Percentiles rank a stretch among this genome's conserved stretches.
These are phyloP conservation scores for Xylaria sp. DNA, from an alignment of 2,329 filamentous ascomycete genomes.

Conservation along the genomic window DNA sequence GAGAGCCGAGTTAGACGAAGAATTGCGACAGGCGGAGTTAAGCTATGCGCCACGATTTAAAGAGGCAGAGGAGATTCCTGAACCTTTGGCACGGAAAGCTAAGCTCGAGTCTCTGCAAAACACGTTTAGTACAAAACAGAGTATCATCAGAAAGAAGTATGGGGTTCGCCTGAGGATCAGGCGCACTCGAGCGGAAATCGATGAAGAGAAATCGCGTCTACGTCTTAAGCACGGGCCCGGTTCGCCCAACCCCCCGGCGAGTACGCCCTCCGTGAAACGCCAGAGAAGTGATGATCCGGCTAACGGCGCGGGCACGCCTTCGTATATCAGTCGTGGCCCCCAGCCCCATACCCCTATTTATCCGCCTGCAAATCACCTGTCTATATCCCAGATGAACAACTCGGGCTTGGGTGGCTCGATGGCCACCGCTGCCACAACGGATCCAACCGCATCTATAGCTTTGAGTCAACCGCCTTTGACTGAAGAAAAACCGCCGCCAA, in stretches of 20 bases:
- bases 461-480: conserved; percentile 4
- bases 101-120: conserved; percentile 59
- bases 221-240: conserved; percentile 47
- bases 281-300: conserved; percentile 41
- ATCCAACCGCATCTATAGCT: conserved; percentile 28
- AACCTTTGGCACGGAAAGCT: conserved; percentile 47
- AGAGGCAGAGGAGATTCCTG: conserved; percentile 52
- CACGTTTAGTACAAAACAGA: conserved; percentile 65
- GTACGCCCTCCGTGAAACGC: conserved; percentile 44
- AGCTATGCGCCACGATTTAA: conserved; percentile 56
- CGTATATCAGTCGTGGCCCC: conserved; percentile 6
- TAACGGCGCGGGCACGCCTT: neutral
- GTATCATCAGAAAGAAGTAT: conserved; percentile 66
- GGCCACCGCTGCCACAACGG: conserved; percentile 42
- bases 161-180: conserved; percentile 64
- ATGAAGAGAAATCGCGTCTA: conserved; percentile 55
- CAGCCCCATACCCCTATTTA: conserved; percentile 9
- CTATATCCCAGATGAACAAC: conserved; percentile 45
- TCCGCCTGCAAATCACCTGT: conserved; percentile 37
- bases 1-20: conserved; percentile 48
- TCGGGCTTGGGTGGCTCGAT: conserved; percentile 44
- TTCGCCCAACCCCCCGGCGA: conserved; percentile 20
- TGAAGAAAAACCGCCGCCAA: conserved; percentile 20
- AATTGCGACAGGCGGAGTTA: conserved; percentile 52
- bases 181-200: conserved; percentile 58